These are phyloP conservation scores for Paecilomyces formosus DNA, from an alignment of 2,329 filamentous ascomycete species.

Conservation along the genomic window DNA sequence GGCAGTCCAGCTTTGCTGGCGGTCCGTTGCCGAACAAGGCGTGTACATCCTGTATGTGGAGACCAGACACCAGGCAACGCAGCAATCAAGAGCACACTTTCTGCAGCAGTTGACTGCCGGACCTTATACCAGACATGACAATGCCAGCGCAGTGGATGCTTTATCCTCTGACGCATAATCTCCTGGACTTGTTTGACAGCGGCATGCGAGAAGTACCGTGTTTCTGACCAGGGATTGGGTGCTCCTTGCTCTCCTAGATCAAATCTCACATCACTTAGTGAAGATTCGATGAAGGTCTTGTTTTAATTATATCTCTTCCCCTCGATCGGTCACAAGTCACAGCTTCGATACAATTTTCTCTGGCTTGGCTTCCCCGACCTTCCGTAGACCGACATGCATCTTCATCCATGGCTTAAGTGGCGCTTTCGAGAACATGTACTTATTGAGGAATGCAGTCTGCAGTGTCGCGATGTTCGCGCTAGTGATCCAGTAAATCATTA, in stretches of 20 bases:
- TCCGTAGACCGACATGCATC: slow-evolving; percentile 20
- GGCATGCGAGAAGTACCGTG: neutral
- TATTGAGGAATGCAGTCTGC: slow-evolving; percentile 33
- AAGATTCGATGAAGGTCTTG: neutral
- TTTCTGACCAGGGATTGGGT: neutral
- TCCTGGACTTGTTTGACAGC: neutral
- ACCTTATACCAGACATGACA: neutral
- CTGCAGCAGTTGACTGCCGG: no score
- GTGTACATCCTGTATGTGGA: no score
- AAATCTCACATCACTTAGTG: neutral
- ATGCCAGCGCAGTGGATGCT: slow-evolving; percentile 2
- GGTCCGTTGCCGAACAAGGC: neutral
- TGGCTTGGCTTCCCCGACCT: slow-evolving; percentile 6
- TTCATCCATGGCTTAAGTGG: slow-evolving; percentile 22
- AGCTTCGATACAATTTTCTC: neutral
- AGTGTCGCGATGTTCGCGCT: slow-evolving; percentile 35
- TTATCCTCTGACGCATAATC: neutral
- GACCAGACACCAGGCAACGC: no score
- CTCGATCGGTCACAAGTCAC: neutral
- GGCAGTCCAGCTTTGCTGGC: neutral
- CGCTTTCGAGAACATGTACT: slow-evolving; percentile 28
- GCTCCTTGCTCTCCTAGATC: neutral
- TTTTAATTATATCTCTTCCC: neutral
- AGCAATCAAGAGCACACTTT: no score
- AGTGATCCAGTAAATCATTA: slow-evolving; percentile 46